Conservation (phyloP, 441 rosid species). For the Populus hybrid region DNA sequence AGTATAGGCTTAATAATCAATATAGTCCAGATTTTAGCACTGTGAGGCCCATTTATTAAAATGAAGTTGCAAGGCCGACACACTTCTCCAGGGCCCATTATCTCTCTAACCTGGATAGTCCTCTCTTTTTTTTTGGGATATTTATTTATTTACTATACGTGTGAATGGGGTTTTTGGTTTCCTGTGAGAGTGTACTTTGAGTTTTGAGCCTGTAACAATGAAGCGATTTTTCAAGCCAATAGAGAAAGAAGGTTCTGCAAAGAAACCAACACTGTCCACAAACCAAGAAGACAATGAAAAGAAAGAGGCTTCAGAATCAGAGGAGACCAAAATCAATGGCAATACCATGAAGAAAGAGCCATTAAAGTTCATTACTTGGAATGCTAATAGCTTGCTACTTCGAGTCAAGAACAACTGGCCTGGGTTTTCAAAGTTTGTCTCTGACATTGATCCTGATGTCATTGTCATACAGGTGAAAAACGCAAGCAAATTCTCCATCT, state of each 20-base stretch:
- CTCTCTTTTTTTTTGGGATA: not conserved
- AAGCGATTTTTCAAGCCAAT: constrained; percentile 92
- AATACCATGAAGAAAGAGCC: constrained; percentile 52
- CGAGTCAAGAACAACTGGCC: constrained; percentile 94
- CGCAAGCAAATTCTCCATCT: not conserved
- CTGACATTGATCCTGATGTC: constrained; percentile 75
- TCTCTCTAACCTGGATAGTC: not conserved
- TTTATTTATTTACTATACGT: too few species aligned
- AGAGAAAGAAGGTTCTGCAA: constrained; percentile 70
- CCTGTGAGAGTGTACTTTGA: not conserved
- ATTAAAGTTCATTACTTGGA: constrained; percentile 84
- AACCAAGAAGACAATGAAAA: constrained; percentile 25
- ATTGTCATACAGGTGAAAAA: constrained; percentile 71
- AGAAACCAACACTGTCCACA: constrained; percentile 57
- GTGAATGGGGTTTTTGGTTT: not conserved
- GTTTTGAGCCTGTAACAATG: constrained; percentile 32
- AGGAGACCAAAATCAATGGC: constrained; percentile 14
- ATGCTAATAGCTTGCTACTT: constrained; percentile 93
- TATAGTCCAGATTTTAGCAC: too few species aligned
- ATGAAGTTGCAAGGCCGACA: not conserved
- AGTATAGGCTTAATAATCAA: too few species aligned
- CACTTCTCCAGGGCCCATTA: not conserved
- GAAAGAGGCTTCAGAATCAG: constrained; percentile 14
- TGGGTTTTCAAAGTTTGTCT: constrained; percentile 61
- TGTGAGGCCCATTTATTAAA: not conserved